Conservation (phyloP, 768 basidiomycete species). For the Tephrocybe sp. region DNA sequence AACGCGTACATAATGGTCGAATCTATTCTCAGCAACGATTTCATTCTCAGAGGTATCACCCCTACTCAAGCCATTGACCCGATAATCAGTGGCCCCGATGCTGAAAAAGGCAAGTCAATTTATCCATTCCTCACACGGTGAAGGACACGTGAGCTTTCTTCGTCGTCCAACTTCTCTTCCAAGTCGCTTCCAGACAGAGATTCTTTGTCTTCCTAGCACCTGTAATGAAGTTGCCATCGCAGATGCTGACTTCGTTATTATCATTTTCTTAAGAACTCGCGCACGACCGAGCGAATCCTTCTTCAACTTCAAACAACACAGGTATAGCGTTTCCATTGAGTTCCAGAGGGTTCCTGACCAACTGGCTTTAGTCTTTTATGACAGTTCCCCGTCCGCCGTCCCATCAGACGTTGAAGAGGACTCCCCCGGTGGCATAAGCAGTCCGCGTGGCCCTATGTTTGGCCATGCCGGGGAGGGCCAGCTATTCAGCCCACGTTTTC, state of each 20-base stretch:
- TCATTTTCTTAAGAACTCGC: constrained; percentile 19
- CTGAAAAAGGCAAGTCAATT: constrained; percentile 16
- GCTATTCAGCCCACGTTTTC: constrained; percentile 20
- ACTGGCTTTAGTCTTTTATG: constrained; percentile 26
- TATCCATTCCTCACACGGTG: neutral
- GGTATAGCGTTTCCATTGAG: constrained; percentile 24
- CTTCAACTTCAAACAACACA: constrained; percentile 14
- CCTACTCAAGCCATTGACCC: neutral
- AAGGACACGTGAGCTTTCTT: constrained; percentile 10
- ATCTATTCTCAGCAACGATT: neutral
- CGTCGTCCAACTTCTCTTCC: neutral
- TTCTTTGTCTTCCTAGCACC: too few relatives aligned
- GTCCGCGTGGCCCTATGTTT: constrained; percentile 19
- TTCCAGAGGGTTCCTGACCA: constrained; percentile 18
- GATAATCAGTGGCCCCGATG: neutral
- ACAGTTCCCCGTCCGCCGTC: constrained; percentile 18
- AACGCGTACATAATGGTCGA: constrained; percentile 1
- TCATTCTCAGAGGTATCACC: neutral
- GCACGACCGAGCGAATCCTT: constrained; percentile 5
- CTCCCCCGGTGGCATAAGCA: constrained; percentile 12
- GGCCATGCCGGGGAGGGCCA: constrained; percentile 28
- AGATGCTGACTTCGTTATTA: constrained; percentile 20
- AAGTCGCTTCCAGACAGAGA: neutral
- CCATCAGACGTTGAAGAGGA: constrained; percentile 16
- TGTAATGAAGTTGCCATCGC: too few relatives aligned